Conservation (phyloP, 768 basidiomycete species). For the Leccinum imitatum region DNA sequence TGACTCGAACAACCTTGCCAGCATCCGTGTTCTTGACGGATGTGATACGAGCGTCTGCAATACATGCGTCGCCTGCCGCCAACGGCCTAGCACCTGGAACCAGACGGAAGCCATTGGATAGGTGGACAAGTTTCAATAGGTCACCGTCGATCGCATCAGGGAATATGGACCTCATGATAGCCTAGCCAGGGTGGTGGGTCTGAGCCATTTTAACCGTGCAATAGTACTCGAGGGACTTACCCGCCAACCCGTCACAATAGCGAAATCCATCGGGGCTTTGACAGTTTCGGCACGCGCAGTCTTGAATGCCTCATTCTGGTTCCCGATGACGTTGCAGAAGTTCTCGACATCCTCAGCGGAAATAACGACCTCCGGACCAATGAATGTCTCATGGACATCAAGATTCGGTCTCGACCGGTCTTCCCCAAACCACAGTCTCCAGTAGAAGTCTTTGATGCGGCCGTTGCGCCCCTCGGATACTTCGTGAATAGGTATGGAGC, state of each 20-base stretch:
- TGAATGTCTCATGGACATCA: conserved; percentile 77
- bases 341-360: conserved; percentile 73
- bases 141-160: conserved; percentile 90
- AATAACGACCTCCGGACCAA: conserved; percentile 83
- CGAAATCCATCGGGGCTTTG: conserved; percentile 97
- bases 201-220: conserved; percentile 6
- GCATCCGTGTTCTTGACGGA: conserved; percentile 89
- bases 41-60: conserved; percentile 82
- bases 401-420: conserved; percentile 74
- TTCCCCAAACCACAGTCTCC: conserved; percentile 97
- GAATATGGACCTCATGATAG: conserved; percentile 99
- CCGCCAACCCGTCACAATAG: conserved; percentile 98
- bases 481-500: conserved; percentile 93
- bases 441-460: conserved; percentile 96
- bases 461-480: conserved; percentile 77
- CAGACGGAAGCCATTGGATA: conserved; percentile 95
- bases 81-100: conserved; percentile 76
- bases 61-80: conserved; percentile 84
- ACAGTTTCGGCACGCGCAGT: conserved; percentile 61
- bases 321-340: conserved; percentile 93
- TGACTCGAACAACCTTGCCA: conserved; percentile 92
- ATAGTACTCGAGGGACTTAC: conserved; percentile 43
- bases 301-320: conserved; percentile 91
- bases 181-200: conserved; percentile 45
- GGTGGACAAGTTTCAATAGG: conserved; percentile 91